Conservation (phyloP, 495 filamentous ascomycete species). For the Geopyxis carbonaria region DNA sequence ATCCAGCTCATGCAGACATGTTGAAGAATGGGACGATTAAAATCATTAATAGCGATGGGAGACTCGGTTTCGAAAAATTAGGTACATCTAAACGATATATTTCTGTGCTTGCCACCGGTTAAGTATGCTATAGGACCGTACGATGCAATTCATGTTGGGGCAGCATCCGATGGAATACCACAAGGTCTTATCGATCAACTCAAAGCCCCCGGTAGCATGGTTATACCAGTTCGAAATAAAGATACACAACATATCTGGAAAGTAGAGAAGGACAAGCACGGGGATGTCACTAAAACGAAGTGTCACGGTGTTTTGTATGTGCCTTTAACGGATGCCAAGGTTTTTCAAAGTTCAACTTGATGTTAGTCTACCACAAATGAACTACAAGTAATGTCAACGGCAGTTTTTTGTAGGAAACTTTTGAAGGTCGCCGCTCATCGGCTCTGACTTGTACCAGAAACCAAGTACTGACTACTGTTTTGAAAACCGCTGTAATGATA, state of each 20-base stretch:
- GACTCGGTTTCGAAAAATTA: constrained; percentile 47
- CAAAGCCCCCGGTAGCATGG: constrained; percentile 59
- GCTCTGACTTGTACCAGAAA: too few relatives aligned
- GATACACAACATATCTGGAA: constrained; percentile 64
- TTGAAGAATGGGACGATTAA: constrained; percentile 43
- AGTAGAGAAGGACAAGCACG: constrained; percentile 71
- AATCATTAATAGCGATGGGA: constrained; percentile 69
- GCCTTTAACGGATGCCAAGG: constrained; percentile 64
- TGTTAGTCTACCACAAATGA: too few relatives aligned
- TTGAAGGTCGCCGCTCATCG: too few relatives aligned
- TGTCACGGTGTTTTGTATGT: constrained; percentile 80
- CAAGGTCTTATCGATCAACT: constrained; percentile 59
- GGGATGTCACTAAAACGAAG: constrained; percentile 55
- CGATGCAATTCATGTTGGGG: constrained; percentile 95
- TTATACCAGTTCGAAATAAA: constrained; percentile 58
- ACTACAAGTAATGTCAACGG: too few relatives aligned
- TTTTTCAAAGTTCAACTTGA: too few relatives aligned
- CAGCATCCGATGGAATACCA: constrained; percentile 63
- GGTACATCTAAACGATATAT: constrained; percentile 23
- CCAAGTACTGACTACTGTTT: too few relatives aligned
- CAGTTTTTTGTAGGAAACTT: too few relatives aligned
- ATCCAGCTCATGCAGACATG: constrained; percentile 42
- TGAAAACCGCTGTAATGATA: too few relatives aligned
- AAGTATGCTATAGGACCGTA: constrained; percentile 25
- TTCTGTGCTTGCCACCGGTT: constrained; percentile 13